These are phyloP conservation scores for Aspergillus pseudoglaucus DNA, from an alignment of 2,329 filamentous ascomycete genomes.

Conservation along the genomic window DNA sequence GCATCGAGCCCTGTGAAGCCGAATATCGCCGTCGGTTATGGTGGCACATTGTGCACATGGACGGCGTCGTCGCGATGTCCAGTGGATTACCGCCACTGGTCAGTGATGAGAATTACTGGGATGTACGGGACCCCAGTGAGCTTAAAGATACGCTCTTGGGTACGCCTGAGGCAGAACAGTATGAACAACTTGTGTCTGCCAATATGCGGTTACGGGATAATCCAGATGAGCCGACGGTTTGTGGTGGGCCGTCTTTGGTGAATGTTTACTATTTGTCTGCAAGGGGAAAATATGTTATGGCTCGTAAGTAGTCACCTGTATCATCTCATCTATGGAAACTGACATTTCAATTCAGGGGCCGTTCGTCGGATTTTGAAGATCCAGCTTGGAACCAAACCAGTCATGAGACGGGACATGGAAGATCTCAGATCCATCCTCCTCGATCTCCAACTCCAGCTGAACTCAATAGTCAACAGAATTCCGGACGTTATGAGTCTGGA, in stretches of 20 bases:
- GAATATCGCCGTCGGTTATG: slow-evolving; percentile 42
- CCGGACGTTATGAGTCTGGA: slow-evolving; percentile 25
- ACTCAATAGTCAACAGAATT: slow-evolving; percentile 39
- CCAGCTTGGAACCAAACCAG: slow-evolving; percentile 39
- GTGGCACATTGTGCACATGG: slow-evolving; percentile 46
- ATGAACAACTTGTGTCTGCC: slow-evolving; percentile 28
- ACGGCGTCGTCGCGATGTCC: slow-evolving; percentile 45
- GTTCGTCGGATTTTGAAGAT: slow-evolving; percentile 39
- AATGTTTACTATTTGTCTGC: slow-evolving; percentile 40
- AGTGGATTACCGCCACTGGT: slow-evolving; percentile 44
- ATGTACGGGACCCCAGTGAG: slow-evolving; percentile 42
- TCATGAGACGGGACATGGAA: slow-evolving; percentile 40
- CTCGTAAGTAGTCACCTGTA: slow-evolving; percentile 26
- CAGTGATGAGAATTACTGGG: slow-evolving; percentile 43
- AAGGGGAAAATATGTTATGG: slow-evolving; percentile 41
- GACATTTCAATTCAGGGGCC: slow-evolving; percentile 24
- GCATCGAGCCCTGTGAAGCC: slow-evolving; percentile 38
- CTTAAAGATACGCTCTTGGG: slow-evolving; percentile 41
- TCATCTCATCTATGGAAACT: background rate
- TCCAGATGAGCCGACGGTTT: slow-evolving; percentile 36
- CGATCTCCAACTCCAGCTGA: slow-evolving; percentile 36
- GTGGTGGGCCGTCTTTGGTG: slow-evolving; percentile 35
- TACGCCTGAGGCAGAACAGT: slow-evolving; percentile 30
- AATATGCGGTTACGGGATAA: slow-evolving; percentile 32
- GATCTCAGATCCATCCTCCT: slow-evolving; percentile 37